These are phyloP conservation scores for Citrus trifoliata DNA, from an alignment of 345 rosid species.

Conservation along the genomic window DNA sequence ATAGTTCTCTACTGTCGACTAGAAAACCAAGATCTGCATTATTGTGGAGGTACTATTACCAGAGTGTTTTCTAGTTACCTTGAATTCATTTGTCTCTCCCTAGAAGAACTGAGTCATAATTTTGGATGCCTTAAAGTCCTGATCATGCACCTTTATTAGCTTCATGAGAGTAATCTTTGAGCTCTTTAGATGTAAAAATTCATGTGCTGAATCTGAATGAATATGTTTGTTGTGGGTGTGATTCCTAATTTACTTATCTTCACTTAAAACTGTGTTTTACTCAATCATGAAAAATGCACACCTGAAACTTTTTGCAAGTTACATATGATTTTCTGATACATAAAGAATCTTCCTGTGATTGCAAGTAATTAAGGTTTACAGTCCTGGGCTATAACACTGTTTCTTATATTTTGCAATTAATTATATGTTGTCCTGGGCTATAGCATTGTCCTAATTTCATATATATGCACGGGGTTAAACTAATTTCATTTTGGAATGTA, in stretches of 20 bases:
- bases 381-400: no score
- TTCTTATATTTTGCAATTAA: no score
- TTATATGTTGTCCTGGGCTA: no score
- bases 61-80: constrained; percentile 6
- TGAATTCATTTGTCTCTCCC: not conserved
- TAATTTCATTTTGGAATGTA: constrained; percentile 21
- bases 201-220: not conserved
- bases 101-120: not conserved
- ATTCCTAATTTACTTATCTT: not conserved
- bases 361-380: not conserved
- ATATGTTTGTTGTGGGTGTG: not conserved
- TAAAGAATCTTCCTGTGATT: not conserved
- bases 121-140: not conserved
- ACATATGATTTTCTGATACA: constrained; percentile 1
- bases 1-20: constrained; percentile 46
- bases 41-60: constrained; percentile 78
- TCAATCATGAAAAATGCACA: not conserved
- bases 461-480: constrained; percentile 18
- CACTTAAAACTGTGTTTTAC: not conserved
- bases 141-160: not conserved
- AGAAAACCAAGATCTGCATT: constrained; percentile 84
- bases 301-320: not conserved
- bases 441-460: not conserved
- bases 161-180: not conserved
- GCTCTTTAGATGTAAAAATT: not conserved